phyloP scores from a whole-genome alignment of 305 asterid genomes.

The Plantago coronopus region DNA sequence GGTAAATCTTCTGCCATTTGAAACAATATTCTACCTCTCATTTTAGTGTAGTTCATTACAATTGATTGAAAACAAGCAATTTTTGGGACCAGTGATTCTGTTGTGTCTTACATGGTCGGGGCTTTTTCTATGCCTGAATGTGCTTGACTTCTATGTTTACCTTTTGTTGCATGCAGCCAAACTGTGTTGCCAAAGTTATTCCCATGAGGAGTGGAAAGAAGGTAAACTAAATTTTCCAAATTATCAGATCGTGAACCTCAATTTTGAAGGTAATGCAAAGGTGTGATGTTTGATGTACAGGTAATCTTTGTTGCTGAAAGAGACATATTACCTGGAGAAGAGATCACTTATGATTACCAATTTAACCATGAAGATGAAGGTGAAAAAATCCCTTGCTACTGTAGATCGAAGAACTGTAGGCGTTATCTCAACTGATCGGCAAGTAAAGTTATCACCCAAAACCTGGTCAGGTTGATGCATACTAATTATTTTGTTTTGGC shows the following conservation, averaged over 20 bases:
- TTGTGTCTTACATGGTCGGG: too few species aligned
- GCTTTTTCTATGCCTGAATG: neutral
- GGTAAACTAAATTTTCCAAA: slow-evolving; percentile 26
- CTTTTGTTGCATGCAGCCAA: slow-evolving; percentile 50
- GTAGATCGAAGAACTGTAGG: slow-evolving; percentile 56
- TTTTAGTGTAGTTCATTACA: too few species aligned
- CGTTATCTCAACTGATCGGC: slow-evolving; percentile 44
- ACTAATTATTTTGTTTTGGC: neutral
- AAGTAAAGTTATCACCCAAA: neutral
- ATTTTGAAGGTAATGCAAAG: neutral
- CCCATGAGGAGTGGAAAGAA: slow-evolving; percentile 61
- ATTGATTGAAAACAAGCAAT: too few species aligned
- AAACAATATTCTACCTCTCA: too few species aligned
- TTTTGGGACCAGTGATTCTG: too few species aligned
- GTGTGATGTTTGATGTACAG: slow-evolving; percentile 27
- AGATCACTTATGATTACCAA: slow-evolving; percentile 67
- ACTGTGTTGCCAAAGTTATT: slow-evolving; percentile 57
- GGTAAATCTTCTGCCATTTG: slow-evolving; percentile 29
- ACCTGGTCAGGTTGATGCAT: slow-evolving; percentile 6
- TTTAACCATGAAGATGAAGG: slow-evolving; percentile 73
- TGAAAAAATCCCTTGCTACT: slow-evolving; percentile 53
- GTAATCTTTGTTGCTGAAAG: slow-evolving; percentile 64
- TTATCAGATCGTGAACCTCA: neutral
- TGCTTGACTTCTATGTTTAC: slow-evolving; percentile 7
- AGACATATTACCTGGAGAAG: slow-evolving; percentile 75